Conservation (phyloP, 2,329 filamentous ascomycete species). For the Immersiporthe knoxdaviesiana region DNA sequence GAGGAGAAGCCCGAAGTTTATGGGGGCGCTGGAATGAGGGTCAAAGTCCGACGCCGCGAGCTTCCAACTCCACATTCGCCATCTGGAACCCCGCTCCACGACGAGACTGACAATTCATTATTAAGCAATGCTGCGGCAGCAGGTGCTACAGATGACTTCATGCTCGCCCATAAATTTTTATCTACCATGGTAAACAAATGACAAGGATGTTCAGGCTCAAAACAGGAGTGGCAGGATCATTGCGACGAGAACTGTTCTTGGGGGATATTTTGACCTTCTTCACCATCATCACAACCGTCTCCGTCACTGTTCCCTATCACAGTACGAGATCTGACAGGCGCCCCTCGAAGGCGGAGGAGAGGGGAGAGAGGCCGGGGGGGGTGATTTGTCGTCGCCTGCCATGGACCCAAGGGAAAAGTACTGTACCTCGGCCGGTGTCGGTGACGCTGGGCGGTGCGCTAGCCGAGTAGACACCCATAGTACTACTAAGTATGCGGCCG, state of each 20-base stretch:
- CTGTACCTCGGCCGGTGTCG: slow-evolving; percentile 7
- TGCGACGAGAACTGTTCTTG: not conserved
- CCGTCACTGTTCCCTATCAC: not conserved
- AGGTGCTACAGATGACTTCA: not conserved
- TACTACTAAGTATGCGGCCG: no score
- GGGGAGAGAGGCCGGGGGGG: no score
- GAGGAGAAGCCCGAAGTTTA: slow-evolving; percentile 6
- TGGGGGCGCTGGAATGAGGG: not conserved
- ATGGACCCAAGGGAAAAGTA: no score
- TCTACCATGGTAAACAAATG: not conserved
- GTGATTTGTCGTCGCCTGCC: not conserved
- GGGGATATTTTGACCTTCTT: not conserved
- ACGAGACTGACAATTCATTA: slow-evolving; percentile 1
- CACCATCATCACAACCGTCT: not conserved
- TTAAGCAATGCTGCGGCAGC: not conserved
- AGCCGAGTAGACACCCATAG: not conserved
- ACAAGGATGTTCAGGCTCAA: not conserved
- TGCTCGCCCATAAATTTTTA: not conserved
- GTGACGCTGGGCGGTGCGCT: not conserved
- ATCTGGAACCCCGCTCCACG: not conserved
- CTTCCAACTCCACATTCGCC: slow-evolving; percentile 8
- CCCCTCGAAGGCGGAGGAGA: not conserved
- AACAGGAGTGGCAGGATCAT: not conserved
- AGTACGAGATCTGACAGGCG: not conserved
- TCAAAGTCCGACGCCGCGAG: slow-evolving; percentile 8